Evolutionary conservation across 2,329 filamentous ascomycete species (phyloP), one percentile per base, ranked within the genome.

Genomic region (Stenocarpella maydis): DNA sequence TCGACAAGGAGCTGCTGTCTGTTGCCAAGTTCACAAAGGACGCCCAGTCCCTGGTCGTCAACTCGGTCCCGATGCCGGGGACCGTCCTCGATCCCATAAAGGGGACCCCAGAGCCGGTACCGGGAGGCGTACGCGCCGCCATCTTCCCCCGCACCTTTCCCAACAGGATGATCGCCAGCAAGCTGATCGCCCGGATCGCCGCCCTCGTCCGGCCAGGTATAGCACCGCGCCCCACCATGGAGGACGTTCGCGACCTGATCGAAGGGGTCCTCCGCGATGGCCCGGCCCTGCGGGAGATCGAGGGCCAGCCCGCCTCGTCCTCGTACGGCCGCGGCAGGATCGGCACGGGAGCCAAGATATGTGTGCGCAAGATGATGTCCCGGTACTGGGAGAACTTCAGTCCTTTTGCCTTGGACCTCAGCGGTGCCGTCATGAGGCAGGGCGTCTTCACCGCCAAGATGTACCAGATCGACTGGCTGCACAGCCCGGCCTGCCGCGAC

Each of bases 401-500:
- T 1, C 81, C 69, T 12, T 92, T 93, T 71, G 86, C 87, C 0
- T 81, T 93, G 0, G 90, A 93, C 70, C 86, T 93, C 1, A 81
- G 84, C 5, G 88, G 89, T 1, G 91, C 90, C 0, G 88, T 92
- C 2, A 82, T 91, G 73, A 83, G 91, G 0, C 91, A 93, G 75
- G 86, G 88, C 21, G 82, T 86, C 55, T 93, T 92, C 73, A 80
- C 89, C 3, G 87, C 90, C 69, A 93, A 95, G 81, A 95, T 95
- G 92, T 84, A 87, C 73, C 71, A 80, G 73, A 88, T 95, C 55
- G 91, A 94, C 79, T 95, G 92, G 92, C 81, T 95, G 1, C 92
- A 93, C 77, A 92, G 90, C 31, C 92, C 92, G 0, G 83, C 88
- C 0, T 84, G 90, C 0, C 80, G 79, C 3, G 80, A 85, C 0